phyloP scores from a whole-genome alignment of 495 filamentous ascomycete species.

The Penicillium lagena region DNA sequence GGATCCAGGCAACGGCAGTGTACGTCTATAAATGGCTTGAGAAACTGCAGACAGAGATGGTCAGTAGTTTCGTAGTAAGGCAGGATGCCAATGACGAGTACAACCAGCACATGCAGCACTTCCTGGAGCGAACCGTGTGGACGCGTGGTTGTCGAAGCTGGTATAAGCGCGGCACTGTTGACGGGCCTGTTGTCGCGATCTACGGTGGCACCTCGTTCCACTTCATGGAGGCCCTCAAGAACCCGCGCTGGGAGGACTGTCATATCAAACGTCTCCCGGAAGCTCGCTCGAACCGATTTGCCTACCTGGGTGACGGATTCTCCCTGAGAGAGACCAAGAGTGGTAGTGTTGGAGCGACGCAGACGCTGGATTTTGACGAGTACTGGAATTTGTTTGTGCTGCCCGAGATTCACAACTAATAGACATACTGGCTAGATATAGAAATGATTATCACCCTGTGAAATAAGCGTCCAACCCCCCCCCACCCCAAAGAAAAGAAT shows the following conservation, averaged over 20 bases:
- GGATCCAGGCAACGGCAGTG: slow-evolving; percentile 30
- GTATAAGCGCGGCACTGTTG: slow-evolving; percentile 25
- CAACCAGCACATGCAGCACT: slow-evolving; percentile 20
- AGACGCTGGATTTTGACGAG: slow-evolving; percentile 12
- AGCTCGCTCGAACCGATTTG: slow-evolving; percentile 36
- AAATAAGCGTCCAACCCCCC: too few relatives aligned
- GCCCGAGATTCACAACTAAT: slow-evolving; percentile 9
- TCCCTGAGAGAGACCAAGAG: slow-evolving; percentile 5
- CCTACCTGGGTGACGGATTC: slow-evolving; percentile 41
- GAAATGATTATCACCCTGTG: too few relatives aligned
- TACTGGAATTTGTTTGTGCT: slow-evolving; percentile 12
- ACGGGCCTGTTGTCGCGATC: slow-evolving; percentile 8
- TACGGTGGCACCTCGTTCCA: slow-evolving; percentile 27
- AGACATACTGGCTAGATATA: too few relatives aligned
- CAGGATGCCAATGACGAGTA: too few relatives aligned
- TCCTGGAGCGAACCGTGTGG: slow-evolving; percentile 30
- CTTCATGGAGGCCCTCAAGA: slow-evolving; percentile 42
- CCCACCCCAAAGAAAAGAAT: too few relatives aligned
- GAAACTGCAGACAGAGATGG: slow-evolving; percentile 24
- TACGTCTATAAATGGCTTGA: slow-evolving; percentile 34
- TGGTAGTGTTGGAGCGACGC: slow-evolving; percentile 5
- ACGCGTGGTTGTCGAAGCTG: slow-evolving; percentile 28
- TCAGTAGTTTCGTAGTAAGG: slow-evolving; percentile 1
- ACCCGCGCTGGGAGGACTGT: slow-evolving; percentile 41
- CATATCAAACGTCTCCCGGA: slow-evolving; percentile 19